Percentiles rank a stretch among this genome's conserved stretches.
These are phyloP conservation scores for Suillus decipiens DNA, from an alignment of 768 basidiomycete species.

Conservation along the genomic window DNA sequence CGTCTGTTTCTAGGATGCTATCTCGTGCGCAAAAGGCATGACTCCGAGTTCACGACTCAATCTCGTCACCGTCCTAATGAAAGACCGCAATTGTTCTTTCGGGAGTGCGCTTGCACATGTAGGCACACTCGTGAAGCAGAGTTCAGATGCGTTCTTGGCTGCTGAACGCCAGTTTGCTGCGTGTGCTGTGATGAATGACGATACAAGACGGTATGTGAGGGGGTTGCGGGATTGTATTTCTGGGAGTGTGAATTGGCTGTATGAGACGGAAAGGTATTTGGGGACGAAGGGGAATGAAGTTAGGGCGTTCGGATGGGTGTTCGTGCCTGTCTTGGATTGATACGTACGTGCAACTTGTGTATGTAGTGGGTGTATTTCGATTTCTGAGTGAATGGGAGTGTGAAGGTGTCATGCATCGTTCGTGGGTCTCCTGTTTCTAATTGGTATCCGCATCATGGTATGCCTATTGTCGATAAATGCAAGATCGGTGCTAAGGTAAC, in stretches of 20 bases:
- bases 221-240: conserved; percentile 56
- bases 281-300: conserved; percentile 59
- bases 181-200: conserved; percentile 18
- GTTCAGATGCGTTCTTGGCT: conserved; percentile 29
- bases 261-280: conserved; percentile 63
- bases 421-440: no score
- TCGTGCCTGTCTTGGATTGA: conserved; percentile 34
- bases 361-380: background rate
- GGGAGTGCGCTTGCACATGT: conserved; percentile 44
- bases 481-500: no score
- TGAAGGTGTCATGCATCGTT: no score
- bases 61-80: conserved; percentile 51
- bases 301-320: conserved; percentile 64
- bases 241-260: conserved; percentile 64
- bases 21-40: conserved; percentile 50
- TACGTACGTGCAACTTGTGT: background rate
- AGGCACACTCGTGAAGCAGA: conserved; percentile 30
- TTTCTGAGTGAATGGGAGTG: background rate
- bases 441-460: no score
- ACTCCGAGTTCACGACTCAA: conserved; percentile 43
- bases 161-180: conserved; percentile 24
- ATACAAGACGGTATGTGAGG: conserved; percentile 43
- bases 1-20: conserved; percentile 49
- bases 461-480: no score
- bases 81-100: conserved; percentile 42